These are phyloP conservation scores for Smallanthus sonchifolius DNA, from an alignment of 129 eudicot genomes.

Conservation along the genomic window DNA sequence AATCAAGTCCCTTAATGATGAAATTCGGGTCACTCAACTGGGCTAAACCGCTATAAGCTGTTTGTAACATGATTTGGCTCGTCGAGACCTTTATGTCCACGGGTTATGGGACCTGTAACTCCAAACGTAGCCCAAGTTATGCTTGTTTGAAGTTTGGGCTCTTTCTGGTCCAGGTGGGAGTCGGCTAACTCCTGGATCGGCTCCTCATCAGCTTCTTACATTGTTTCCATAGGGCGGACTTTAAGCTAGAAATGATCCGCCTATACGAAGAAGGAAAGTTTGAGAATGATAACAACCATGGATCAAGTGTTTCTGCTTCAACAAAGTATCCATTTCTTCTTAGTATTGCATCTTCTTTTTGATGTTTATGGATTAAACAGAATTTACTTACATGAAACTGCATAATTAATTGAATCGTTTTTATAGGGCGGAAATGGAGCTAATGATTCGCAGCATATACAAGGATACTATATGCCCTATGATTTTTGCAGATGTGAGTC, in stretches of 20 bases:
- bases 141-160: no score
- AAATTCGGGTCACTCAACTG: no score
- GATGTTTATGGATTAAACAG: background rate
- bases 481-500: conserved; percentile 22
- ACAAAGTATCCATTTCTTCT: conserved; percentile 9
- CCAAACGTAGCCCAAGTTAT: no score
- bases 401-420: background rate
- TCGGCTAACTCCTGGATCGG: no score
- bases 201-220: background rate
- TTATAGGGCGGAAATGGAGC: conserved; percentile 10
- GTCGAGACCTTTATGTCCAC: no score
- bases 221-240: background rate
- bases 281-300: conserved; percentile 3
- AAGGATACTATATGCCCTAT: conserved; percentile 20
- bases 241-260: background rate
- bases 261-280: background rate
- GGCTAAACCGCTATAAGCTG: no score
- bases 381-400: background rate
- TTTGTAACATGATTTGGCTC: no score
- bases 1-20: no score
- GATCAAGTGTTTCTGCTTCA: conserved; percentile 10
- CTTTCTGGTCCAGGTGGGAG: no score
- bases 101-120: no score
- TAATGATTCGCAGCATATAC: conserved; percentile 8
- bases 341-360: background rate